phyloP scores from a whole-genome alignment of 176 grass and related monocot species.

The Musa troglodytarum region DNA sequence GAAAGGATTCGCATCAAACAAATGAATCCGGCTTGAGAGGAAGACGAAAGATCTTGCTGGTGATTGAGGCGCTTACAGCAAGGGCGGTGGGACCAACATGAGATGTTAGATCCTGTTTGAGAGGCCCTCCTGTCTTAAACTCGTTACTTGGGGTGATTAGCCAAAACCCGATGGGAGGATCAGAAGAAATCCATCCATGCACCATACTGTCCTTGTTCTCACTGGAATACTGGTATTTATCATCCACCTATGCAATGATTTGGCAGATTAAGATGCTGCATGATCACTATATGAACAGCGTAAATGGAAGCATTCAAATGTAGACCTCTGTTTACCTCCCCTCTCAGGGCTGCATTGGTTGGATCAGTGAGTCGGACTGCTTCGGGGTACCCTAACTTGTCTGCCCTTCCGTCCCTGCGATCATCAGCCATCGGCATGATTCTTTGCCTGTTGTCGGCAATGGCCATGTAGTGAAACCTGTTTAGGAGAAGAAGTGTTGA shows the following conservation, averaged over 20 bases:
- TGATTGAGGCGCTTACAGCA: no score
- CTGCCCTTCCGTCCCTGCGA: no score
- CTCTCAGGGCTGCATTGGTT: slow-evolving; percentile 48
- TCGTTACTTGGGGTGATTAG: slow-evolving; percentile 79
- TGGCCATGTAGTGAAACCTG: no score
- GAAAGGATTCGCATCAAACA: background rate
- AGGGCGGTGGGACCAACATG: slow-evolving; percentile 77
- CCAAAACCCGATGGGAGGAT: slow-evolving; percentile 86
- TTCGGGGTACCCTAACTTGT: slow-evolving; percentile 59
- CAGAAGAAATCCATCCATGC: slow-evolving; percentile 71
- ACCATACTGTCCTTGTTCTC: slow-evolving; percentile 68
- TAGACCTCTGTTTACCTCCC: slow-evolving; percentile 45
- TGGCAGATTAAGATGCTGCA: background rate
- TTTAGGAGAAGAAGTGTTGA: no score
- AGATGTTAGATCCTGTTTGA: slow-evolving; percentile 82
- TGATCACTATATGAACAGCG: slow-evolving; percentile 2
- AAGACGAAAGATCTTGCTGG: no score
- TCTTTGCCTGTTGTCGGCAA: no score
- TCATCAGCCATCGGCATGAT: no score
- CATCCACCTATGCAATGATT: slow-evolving; percentile 38
- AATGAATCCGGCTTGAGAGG: slow-evolving; percentile 26
- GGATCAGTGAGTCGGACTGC: slow-evolving; percentile 74
- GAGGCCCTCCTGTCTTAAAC: slow-evolving; percentile 59
- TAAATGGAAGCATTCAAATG: background rate
- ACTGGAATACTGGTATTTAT: slow-evolving; percentile 87